Evolutionary conservation across 768 basidiomycete genomes (phyloP), one percentile per base, ranked within the genome.

Genomic region (Gloeostereum incarnatum): DNA sequence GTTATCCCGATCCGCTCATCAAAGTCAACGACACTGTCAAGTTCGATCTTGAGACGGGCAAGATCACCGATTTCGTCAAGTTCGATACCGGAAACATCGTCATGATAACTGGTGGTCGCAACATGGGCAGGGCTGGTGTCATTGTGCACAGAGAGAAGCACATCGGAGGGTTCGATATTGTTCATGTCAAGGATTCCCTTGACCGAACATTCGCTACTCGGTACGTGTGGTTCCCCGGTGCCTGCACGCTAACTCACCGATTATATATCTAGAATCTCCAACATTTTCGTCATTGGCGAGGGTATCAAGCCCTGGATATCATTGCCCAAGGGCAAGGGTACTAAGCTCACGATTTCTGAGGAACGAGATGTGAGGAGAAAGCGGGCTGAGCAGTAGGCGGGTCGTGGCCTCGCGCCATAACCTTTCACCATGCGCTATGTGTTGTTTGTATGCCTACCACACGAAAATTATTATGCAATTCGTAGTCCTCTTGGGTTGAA

Each of bases 241-340:
- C 42, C 81, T 68, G 14, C 11, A 26, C 14, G 23, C 16, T 18
- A 35, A 11, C 34, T 17, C 29, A 39, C 4, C 24, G 19, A 9
- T 17, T 21, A 4, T 33, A 7, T 31, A 14, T 27, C 3, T 48
- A 96, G 92, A 57, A 75, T 98, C 45, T 81, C 85, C 53, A 99
- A 98, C 75, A 89, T 99, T 58, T 98, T 98, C 66, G 84, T 99
- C 54, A 89, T 97, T 46, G 96, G 96, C 47, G 85, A 96, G 68
- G 92, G 92, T 39, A 69, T 56, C 59, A 99, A 98, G 75, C 81
- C 96, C 32, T 92, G 91, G 83, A 76, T 98, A 68, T 97, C 94
- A 29, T 67, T 98, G 57, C 93, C 93, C 47, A 91, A 85, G 70
- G 92, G 92, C 65, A 94, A 94, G 76, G 94, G 93, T 69, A 85